A percentile compares a stretch with the other conserved stretches of the same genome.
Evolutionary conservation across 2,329 filamentous ascomycete genomes (phyloP).

Genomic region (Nemania abortiva): DNA sequence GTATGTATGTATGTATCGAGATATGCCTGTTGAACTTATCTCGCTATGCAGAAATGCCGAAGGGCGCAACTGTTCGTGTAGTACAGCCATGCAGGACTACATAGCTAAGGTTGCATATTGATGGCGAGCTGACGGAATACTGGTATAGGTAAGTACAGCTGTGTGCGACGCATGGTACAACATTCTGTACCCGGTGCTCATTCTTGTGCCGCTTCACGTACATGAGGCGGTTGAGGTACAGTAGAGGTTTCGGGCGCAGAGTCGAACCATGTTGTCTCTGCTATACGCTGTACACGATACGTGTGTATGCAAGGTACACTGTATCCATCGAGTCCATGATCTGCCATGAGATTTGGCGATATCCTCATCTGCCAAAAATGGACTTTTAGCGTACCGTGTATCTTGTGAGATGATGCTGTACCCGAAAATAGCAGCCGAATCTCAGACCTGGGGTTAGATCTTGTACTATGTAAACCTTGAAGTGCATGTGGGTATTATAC

Average conservation of each 20-base stretch:
- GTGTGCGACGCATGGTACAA: background rate
- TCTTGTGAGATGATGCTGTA: conserved; percentile 27
- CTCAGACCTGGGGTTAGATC: conserved; percentile 35
- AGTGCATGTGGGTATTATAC: conserved; percentile 13
- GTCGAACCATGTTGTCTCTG: background rate
- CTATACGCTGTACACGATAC: background rate
- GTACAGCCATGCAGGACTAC: conserved; percentile 14
- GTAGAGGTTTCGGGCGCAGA: background rate
- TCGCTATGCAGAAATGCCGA: conserved; percentile 22
- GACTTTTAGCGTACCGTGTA: conserved; percentile 5
- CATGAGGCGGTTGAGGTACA: background rate
- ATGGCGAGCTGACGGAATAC: conserved; percentile 22
- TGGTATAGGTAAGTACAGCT: background rate
- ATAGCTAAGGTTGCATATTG: background rate
- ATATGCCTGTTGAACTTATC: too few relatives aligned
- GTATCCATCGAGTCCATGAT: background rate
- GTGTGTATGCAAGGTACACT: background rate
- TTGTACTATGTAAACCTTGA: background rate
- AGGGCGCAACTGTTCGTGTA: conserved; percentile 23
- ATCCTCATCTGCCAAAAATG: conserved; percentile 2
- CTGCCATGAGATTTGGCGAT: background rate
- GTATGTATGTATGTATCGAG: too few relatives aligned
- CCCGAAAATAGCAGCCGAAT: conserved; percentile 36
- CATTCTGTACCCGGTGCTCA: background rate
- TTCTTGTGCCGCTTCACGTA: background rate